These are phyloP conservation scores for Arabidopsis thaliana DNA, from an alignment of 345 rosid genomes.

Conservation along the genomic window TAIR10.1 NC_003071.7:13851501-13852000, in stretches of 20 bases:
- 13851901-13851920: conserved; percentile 90
- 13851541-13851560: conserved; percentile 55
- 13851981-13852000: conserved; percentile 3
- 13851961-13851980: conserved; percentile 45
- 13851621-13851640: conserved; percentile 44
- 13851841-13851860: conserved; percentile 76
- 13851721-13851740: conserved; percentile 82
- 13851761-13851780: conserved; percentile 83
- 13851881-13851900: conserved; percentile 96
- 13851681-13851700: conserved; percentile 78
- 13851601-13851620: conserved; percentile 10
- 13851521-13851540: conserved; percentile 19
- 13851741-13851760: conserved; percentile 90
- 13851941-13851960: conserved; percentile 87
- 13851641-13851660: conserved; percentile 67
- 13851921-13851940: conserved; percentile 83
- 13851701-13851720: conserved; percentile 55
- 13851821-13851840: conserved; percentile 91
- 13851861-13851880: conserved; percentile 84
- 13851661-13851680: conserved; percentile 79
- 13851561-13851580: conserved; percentile 44
- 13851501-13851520: background rate
- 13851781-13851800: conserved; percentile 98
- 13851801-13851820: conserved; percentile 97
- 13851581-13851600: conserved; percentile 40